A percentile compares a stretch with the other conserved stretches of the same genome.
These are phyloP conservation scores for Schizophyllum amplum DNA, from an alignment of 1,284 basidiomycete genomes.

Conservation along the genomic window DNA sequence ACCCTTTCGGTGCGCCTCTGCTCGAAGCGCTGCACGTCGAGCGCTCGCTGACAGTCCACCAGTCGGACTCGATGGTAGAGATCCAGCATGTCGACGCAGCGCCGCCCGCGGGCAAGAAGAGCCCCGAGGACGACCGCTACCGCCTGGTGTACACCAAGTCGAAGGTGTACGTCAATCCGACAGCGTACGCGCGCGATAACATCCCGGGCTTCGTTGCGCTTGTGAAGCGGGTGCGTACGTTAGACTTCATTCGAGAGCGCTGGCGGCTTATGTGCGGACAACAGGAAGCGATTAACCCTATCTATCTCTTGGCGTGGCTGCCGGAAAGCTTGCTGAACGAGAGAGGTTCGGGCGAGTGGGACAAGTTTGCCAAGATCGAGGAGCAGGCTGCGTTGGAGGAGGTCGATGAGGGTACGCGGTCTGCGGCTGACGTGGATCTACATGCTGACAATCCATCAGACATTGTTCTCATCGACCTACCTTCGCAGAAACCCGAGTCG, in stretches of 20 bases:
- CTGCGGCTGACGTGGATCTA: conserved; percentile 2
- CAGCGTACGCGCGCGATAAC: conserved; percentile 86
- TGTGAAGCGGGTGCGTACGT: conserved; percentile 63
- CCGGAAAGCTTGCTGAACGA: conserved; percentile 74
- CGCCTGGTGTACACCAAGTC: conserved; percentile 82
- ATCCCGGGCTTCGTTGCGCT: conserved; percentile 88
- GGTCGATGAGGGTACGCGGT: conserved; percentile 60
- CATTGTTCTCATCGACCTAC: conserved; percentile 71
- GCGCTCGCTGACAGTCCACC: background rate
- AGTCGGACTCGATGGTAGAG: conserved; percentile 72
- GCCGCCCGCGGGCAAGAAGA: conserved; percentile 17
- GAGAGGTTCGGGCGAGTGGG: conserved; percentile 71
- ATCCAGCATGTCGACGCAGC: conserved; percentile 39
- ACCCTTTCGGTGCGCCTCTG: conserved; percentile 8
- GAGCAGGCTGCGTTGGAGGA: conserved; percentile 50
- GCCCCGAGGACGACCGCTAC: conserved; percentile 50
- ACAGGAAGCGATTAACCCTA: conserved; percentile 66
- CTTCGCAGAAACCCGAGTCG: conserved; percentile 72
- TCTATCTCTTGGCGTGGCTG: conserved; percentile 78
- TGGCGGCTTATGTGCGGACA: conserved; percentile 12
- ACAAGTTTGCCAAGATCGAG: conserved; percentile 79
- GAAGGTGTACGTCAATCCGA: conserved; percentile 92
- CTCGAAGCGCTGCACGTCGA: background rate
- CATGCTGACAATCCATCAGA: conserved; percentile 35
- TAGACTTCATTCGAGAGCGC: too few species aligned